phyloP scores from a whole-genome alignment of 345 rosid genomes.

The Angophora floribunda region DNA sequence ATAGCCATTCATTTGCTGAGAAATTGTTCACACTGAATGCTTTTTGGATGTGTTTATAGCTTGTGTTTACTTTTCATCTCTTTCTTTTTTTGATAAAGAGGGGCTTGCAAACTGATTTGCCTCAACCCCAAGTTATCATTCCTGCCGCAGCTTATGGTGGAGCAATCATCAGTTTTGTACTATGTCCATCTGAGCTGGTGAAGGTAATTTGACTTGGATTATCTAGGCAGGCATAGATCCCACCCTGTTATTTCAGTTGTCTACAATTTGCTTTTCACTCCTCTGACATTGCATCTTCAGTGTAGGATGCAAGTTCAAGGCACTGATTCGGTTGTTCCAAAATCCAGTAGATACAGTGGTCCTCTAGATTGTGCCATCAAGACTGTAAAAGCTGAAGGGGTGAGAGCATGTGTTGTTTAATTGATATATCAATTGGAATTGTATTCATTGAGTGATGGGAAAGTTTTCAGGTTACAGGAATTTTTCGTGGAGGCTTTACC shows the following conservation, averaged over 20 bases:
- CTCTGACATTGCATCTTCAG: conserved; percentile 48
- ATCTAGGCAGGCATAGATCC: neutral
- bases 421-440: neutral
- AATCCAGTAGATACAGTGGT: conserved; percentile 44
- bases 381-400: conserved; percentile 79
- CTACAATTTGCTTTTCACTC: conserved; percentile 1
- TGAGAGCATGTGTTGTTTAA: conserved; percentile 31
- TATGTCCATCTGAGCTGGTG: conserved; percentile 83
- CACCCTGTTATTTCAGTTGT: neutral
- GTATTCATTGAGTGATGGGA: conserved; percentile 14
- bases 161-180: conserved; percentile 76
- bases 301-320: conserved; percentile 99
- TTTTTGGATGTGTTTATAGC: neutral
- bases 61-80: neutral
- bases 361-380: conserved; percentile 80
- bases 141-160: conserved; percentile 94
- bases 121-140: conserved; percentile 55
- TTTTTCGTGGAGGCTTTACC: conserved; percentile 81
- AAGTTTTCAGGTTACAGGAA: conserved; percentile 65
- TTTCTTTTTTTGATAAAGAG: conserved; percentile 25
- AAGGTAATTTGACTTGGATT: conserved; percentile 31
- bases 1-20: neutral
- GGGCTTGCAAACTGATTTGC: conserved; percentile 36
- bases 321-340: conserved; percentile 61
- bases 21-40: neutral